Evolutionary conservation across 2,329 filamentous ascomycete genomes (phyloP).

Genomic region (Fusarium pseudonygamai): DNA sequence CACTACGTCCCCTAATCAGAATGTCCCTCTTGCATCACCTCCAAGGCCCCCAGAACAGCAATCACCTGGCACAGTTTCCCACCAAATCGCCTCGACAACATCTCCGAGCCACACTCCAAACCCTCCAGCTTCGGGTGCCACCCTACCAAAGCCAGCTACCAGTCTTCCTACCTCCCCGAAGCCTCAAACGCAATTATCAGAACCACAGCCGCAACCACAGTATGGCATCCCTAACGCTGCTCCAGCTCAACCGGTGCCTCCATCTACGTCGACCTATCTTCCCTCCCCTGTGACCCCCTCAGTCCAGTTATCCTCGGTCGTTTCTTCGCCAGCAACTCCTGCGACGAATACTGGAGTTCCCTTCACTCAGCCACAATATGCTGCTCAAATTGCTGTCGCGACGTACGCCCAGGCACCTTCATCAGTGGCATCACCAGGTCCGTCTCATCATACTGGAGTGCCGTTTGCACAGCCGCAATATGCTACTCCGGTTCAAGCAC

Average conservation of each 20-base stretch:
- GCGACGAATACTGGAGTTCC: constrained; percentile 13
- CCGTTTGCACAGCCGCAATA: constrained; percentile 38
- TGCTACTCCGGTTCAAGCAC: constrained; percentile 18
- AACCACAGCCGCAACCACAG: constrained; percentile 11
- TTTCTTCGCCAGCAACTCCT: constrained; percentile 18
- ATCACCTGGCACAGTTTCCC: constrained; percentile 29
- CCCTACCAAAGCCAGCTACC: constrained; percentile 9
- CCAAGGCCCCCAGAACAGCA: constrained; percentile 18
- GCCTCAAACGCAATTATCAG: constrained; percentile 5
- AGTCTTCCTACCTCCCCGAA: constrained; percentile 19
- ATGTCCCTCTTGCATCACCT: constrained; percentile 1
- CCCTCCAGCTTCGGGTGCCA: background rate
- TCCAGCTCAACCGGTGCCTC: constrained; percentile 15
- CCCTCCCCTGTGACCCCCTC: constrained; percentile 24
- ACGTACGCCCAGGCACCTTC: constrained; percentile 13
- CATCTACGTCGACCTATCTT: constrained; percentile 13
- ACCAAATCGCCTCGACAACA: constrained; percentile 34
- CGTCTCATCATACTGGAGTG: constrained; percentile 14
- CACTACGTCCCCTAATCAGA: constrained; percentile 11
- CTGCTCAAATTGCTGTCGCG: constrained; percentile 21
- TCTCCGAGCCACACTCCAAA: background rate
- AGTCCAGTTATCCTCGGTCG: constrained; percentile 11
- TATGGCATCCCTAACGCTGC: constrained; percentile 17
- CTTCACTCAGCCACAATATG: constrained; percentile 34
- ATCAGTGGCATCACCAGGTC: background rate